A percentile compares a stretch with the other conserved stretches of the same genome.
Conservation (phyloP, 225 moss, liverwort and hornwort genomes). For the Neckera pumila region DNA sequence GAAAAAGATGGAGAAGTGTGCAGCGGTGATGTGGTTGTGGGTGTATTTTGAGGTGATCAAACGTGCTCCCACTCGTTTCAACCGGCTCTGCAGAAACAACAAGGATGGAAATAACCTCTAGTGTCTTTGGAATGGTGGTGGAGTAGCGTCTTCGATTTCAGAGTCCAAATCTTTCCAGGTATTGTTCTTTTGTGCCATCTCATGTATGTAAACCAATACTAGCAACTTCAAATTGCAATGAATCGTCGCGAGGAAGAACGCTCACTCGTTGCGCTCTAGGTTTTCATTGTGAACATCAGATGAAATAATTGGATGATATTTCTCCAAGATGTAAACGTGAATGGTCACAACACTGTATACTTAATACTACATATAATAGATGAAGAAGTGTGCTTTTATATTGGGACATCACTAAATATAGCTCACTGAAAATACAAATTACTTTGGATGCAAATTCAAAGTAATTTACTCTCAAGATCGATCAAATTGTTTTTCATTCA, state of each 20-base stretch:
- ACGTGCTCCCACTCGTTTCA: neutral
- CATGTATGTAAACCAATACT: neutral
- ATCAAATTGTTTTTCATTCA: neutral
- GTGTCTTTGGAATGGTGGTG: neutral
- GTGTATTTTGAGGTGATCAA: neutral
- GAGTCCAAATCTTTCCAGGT: neutral
- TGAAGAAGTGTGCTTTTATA: neutral
- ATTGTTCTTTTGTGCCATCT: neutral
- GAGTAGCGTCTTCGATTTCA: neutral
- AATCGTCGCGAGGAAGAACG: rapidly evolving
- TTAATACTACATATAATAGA: no score
- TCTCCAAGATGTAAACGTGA: neutral
- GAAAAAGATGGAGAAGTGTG: neutral
- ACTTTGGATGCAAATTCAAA: neutral
- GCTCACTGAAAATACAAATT: neutral
- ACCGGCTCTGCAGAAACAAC: neutral
- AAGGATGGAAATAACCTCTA: neutral
- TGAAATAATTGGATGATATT: neutral
- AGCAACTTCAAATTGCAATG: neutral
- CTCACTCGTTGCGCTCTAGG: neutral
- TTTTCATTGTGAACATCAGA: neutral
- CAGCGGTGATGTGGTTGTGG: neutral
- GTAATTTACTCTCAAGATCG: neutral
- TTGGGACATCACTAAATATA: neutral
- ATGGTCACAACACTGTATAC: no score